Evolutionary conservation across 768 basidiomycete genomes (phyloP), one percentile per base, ranked within the genome.

Genomic region (Calocybe gangraenosa): DNA sequence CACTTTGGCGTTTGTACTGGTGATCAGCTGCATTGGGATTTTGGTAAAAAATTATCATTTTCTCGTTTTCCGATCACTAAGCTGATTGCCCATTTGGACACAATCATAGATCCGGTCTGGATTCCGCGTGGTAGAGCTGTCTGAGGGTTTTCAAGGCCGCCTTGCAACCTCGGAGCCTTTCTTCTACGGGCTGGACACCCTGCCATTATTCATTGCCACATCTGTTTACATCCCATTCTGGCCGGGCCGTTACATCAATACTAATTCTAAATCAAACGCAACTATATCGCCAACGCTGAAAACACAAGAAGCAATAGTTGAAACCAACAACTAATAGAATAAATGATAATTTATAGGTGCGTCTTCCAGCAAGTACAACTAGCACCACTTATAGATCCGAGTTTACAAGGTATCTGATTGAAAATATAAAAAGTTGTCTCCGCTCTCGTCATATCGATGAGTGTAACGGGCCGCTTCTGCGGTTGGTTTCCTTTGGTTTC

Each of bases 161-260:
- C 69, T 87, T 19, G 71, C 77, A 4, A 79, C 71, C 2, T 74
- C 72, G 5, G 84, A 87, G 58, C 62, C 57, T 3, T 78, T 73
- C 54, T 86, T 89, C 59, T 89, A 85, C 57, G 75, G 64, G 5
- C 66, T 87, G 37, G 66, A 90, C 59, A 75, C 83, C 0, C 64
- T 85, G 2, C 85, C 84, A 7, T 68, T 87, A 10, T 73, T 82
- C 47, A 56, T 87, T 25, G 80, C 83, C 28, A 75, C 80, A 35
- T 59, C 59, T 1, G 64, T 78, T 10, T 84, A 82, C 53, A 52
- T 70, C 20, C 63, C 76, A n/a, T 79, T 82, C 60, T 89, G 84
- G 83, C 87, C 83, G 1, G 81, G 81, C 2, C 61, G 74, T 52
- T 77, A 78, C 54, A 78, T 80, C 20, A 15, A n/a, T n/a, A n/a